Evolutionary conservation across 768 basidiomycete species (phyloP).

Genomic region (Multifurca ochricompacta): DNA sequence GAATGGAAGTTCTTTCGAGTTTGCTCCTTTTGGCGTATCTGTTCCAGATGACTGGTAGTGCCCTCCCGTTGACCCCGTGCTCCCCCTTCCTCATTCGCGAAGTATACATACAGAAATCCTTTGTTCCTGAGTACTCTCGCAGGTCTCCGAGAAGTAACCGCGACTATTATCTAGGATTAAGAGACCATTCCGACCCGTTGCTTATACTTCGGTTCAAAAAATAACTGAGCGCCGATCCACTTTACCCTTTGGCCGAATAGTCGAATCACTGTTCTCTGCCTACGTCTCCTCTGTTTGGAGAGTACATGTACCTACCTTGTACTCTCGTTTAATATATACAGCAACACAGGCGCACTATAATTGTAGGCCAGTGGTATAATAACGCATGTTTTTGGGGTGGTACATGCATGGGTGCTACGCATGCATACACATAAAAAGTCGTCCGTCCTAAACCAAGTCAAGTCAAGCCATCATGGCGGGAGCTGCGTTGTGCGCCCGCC

Average conservation of each 20-base stretch:
- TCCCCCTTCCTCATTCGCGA: neutral
- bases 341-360: neutral
- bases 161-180: neutral
- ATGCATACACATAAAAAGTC: no score
- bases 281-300: no score
- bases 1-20: constrained; percentile 5
- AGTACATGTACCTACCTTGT: neutral
- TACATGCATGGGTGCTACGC: neutral
- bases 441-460: no score
- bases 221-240: no score
- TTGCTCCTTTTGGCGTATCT: constrained; percentile 8
- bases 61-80: constrained; percentile 3
- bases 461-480: no score
- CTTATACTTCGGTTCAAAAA: no score
- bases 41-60: constrained; percentile 1
- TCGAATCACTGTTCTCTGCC: no score
- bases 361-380: neutral
- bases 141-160: neutral
- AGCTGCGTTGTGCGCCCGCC: no score
- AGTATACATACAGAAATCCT: neutral
- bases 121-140: constrained; percentile 3
- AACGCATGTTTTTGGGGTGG: neutral
- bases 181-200: neutral
- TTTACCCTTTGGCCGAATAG: no score
- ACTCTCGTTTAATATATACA: neutral